Evolutionary conservation across 495 filamentous ascomycete species (phyloP).

Genomic region (Daldinia grandis): DNA sequence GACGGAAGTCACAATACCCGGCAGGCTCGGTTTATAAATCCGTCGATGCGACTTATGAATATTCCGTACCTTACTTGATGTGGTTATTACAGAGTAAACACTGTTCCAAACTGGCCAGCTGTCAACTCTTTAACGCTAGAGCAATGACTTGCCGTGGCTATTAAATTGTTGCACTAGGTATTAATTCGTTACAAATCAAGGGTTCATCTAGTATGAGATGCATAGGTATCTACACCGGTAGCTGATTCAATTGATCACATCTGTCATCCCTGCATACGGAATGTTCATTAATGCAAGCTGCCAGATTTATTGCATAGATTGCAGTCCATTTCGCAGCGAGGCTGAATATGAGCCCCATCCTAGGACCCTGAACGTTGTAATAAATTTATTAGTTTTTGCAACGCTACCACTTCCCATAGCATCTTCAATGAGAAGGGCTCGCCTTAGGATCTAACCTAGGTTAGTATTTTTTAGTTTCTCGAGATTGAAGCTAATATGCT

Average conservation of each 20-base stretch:
- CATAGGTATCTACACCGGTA: not conserved
- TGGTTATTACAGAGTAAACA: no score
- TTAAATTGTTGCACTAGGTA: not conserved
- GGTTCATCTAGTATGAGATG: conserved; percentile 5
- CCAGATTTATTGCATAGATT: conserved; percentile 32
- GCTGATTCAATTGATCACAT: not conserved
- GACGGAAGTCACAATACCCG: conserved; percentile 3
- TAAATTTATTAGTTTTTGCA: not conserved
- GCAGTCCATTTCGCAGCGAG: conserved; percentile 15
- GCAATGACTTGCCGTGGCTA: not conserved
- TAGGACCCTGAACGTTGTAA: conserved; percentile 32
- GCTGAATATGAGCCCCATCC: conserved; percentile 19
- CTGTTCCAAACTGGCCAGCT: not conserved
- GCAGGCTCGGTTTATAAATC: conserved; percentile 19
- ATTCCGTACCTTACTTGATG: not conserved
- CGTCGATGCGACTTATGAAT: not conserved
- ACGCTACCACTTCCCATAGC: not conserved
- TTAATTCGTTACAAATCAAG: not conserved
- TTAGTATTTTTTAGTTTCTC: not conserved
- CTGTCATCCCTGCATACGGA: conserved; percentile 1
- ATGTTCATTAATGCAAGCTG: conserved; percentile 31
- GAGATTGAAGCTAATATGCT: not conserved
- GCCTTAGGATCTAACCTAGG: not conserved
- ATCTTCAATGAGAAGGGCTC: not conserved
- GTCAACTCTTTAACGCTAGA: conserved; percentile 5